Base-by-base conservation (phyloP, 2,329 filamentous ascomycete genomes). In the Hypoxylon sp. region DNA sequence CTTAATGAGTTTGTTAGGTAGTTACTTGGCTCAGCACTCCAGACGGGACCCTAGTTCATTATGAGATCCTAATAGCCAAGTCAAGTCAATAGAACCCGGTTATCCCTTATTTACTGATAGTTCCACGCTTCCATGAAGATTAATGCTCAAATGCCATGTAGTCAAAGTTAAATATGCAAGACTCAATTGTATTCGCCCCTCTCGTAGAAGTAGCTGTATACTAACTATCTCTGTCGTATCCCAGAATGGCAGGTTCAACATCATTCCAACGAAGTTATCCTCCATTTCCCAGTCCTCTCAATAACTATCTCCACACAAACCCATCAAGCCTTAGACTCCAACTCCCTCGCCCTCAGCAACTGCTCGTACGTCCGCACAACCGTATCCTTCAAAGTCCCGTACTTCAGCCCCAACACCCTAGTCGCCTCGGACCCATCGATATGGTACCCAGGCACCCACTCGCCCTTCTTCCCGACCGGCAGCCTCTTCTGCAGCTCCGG, bases 391-490 rank as follows among this genome's bases (percentile, higher is more conserved):
- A 74, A 21, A 3, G 34, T 62, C 7, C 51, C 48, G 53, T 73
- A 74, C 53, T 53, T 46, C 36, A 74, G 0, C 43, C 72, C 72
- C 41, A 90, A 73, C 1, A 87, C 76, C 48, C 84, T 80, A 60
- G 82, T 80, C 1, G 82, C 82, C 63, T 82, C 79, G 61, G 79
- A 82, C 65, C 86, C 87, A 74, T 88, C 83, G 56, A 85, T 81
- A 46, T 79, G 79, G 28, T 85, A 78, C 34, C 66, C 70, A 1
- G 75, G 72, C 66, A 79, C 75, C 49, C 75, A 66, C 52, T 62
- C 60, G 5, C 78, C 79, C 0, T 79, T 78, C 25, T 75, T 73
- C 1, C 79, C 80, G 10, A 75, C 68, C 0, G 81, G 81, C 23
- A 84, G 74, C 10, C 77, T 71, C 1, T 69, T 67, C 3, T 55